These are phyloP conservation scores for Ambrosia hybrid DNA, from an alignment of 140 eudicot genomes.

Conservation along the genomic window DNA sequence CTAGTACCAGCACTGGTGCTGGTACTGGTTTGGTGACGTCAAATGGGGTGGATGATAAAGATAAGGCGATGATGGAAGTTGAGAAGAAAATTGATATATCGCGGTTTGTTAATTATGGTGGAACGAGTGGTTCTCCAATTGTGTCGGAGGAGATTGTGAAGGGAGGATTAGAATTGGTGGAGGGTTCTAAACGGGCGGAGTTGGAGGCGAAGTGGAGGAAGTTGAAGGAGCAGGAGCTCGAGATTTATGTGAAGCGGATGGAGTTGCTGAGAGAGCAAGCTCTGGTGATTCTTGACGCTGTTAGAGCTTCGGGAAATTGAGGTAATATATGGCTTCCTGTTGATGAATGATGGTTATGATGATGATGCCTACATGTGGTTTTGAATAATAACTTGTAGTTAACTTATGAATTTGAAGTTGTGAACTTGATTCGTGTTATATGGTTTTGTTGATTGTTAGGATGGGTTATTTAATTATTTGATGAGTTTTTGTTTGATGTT, in stretches of 20 bases:
- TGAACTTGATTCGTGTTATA: slow-evolving; percentile 4
- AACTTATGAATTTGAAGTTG: slow-evolving; percentile 6
- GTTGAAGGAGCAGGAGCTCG: slow-evolving; percentile 36
- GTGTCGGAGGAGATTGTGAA: slow-evolving; percentile 33
- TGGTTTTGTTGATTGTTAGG: slow-evolving; percentile 19
- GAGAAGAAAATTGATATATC: slow-evolving; percentile 7
- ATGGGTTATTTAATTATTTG: background rate
- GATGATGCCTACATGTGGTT: slow-evolving; percentile 8
- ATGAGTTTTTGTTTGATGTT: slow-evolving; percentile 7
- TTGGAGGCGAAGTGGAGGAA: slow-evolving; percentile 47
- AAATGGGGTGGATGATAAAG: slow-evolving; percentile 21
- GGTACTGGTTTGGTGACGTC: background rate
- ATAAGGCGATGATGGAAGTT: slow-evolving; percentile 22
- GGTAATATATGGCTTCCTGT: slow-evolving; percentile 21
- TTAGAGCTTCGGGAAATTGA: slow-evolving; percentile 31
- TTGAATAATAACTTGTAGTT: slow-evolving; percentile 26
- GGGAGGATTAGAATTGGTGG: slow-evolving; percentile 38
- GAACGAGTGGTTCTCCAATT: background rate
- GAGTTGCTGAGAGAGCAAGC: slow-evolving; percentile 41
- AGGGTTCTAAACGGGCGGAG: slow-evolving; percentile 30
- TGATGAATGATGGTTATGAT: slow-evolving; percentile 17
- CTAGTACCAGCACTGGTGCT: slow-evolving; percentile 4
- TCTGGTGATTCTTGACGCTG: slow-evolving; percentile 26
- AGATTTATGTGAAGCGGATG: slow-evolving; percentile 32
- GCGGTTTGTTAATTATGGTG: slow-evolving; percentile 23